Base-by-base conservation (phyloP, 768 basidiomycete genomes). In the Hydnomerulius pinastri region DNA sequence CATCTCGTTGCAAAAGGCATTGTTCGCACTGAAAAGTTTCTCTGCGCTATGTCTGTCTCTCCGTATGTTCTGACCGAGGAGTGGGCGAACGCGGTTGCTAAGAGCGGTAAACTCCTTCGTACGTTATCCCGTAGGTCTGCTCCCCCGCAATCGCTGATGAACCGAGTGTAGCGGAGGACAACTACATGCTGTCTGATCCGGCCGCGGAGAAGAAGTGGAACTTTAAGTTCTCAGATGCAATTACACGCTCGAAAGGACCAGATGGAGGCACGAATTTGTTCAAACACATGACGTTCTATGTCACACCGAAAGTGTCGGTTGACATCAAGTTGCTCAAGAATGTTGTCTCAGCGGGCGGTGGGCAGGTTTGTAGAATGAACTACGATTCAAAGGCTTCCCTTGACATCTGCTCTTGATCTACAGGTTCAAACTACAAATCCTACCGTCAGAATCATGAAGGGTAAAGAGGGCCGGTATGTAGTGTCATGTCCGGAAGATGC, bases 11-110 rank as follows among this genome's bases (percentile, higher is more conserved):
- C 82, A 9, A 79, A 77, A 28, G 73, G 75, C 23, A 73, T 95
- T 21, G 82, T 86, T 5, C 80, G 93, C 4, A 96, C 94, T 1
- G 89, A 93, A 62, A 97, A 96, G 65, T 88, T 96, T 63, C 74
- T 97, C 0, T 84, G 83, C 57, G 90, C 90, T 0, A 71, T 96
- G 57, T 76, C 87, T 0, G 68, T 67, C 1, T 81, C 78, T 0
- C 85, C 88, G 0, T 75, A 73, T 53, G 73, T 95, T 40, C 69
- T 97, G 18, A 79, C 75, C 3, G 76, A 77, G 45, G 71, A 79
- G 28, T 97, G 93, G 94, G 78, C 87, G 4, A 72, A 65, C 5
- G 77, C 78, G 0, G 87, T 81, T 10, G 77, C 80, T 4, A 74
- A 73, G 25, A 75, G 76, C 6, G 80, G 78, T 36, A 73, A 70